Conservation (phyloP, 352 stramenopile genomes). For the Hyaloperonospora arabidopsidis region DNA sequence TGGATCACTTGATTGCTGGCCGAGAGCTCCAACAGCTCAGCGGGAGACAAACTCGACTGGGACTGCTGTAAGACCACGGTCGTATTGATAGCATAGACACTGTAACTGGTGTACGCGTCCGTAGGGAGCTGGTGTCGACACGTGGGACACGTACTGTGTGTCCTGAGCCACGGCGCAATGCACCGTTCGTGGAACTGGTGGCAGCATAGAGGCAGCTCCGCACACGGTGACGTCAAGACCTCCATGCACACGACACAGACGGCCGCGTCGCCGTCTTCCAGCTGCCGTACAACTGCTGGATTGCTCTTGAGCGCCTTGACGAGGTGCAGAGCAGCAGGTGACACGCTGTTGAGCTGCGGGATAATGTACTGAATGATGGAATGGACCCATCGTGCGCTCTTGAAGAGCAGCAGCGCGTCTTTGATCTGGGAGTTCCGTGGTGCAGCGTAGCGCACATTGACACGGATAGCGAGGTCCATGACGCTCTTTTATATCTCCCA, state of each 20-base stretch:
- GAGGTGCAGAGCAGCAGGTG: constrained; percentile 50
- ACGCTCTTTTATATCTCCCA: background rate
- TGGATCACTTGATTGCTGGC: constrained; percentile 83
- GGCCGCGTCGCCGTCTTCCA: constrained; percentile 19
- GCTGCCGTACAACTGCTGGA: constrained; percentile 18
- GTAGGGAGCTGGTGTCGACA: constrained; percentile 76
- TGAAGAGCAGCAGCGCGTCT: constrained; percentile 79
- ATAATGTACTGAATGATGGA: constrained; percentile 89
- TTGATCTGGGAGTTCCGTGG: constrained; percentile 84
- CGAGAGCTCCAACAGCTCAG: constrained; percentile 69
- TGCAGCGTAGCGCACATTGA: constrained; percentile 83
- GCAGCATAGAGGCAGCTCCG: constrained; percentile 56
- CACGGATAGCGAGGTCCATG: constrained; percentile 84
- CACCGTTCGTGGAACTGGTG: constrained; percentile 77
- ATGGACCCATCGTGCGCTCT: constrained; percentile 83
- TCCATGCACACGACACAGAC: constrained; percentile 85
- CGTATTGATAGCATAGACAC: constrained; percentile 85
- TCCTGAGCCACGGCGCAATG: constrained; percentile 82
- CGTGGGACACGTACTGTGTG: constrained; percentile 79
- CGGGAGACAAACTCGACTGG: constrained; percentile 64
- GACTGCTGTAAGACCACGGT: constrained; percentile 85
- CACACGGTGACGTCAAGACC: constrained; percentile 39
- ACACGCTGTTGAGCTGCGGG: constrained; percentile 80
- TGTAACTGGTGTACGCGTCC: constrained; percentile 80
- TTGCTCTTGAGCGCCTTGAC: constrained; percentile 55